Base-by-base conservation (phyloP, 2,329 filamentous ascomycete species). In the Xylaria multiplex region DNA sequence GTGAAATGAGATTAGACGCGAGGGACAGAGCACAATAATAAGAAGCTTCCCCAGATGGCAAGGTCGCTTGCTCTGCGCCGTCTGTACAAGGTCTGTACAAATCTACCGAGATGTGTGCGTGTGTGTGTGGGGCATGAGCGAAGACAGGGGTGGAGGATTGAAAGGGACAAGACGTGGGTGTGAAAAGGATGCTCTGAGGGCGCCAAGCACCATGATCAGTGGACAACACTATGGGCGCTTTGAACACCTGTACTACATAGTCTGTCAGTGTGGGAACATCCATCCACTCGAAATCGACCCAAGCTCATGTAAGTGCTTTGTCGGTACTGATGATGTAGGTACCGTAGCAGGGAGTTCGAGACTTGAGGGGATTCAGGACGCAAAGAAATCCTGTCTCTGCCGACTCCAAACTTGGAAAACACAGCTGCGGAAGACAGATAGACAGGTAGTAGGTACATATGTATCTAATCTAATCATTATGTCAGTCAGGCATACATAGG, bases 1-100 rank as follows among this genome's bases (percentile, higher is more conserved):
- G 46, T 19, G 46, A 30, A 63, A 52, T 45, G 37, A 37, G 40
- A 53, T 52, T n/a, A 40, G 46, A 53, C 45, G 40, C 32, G 65
- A 70, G 66, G 68, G 66, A 70, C 67, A 55, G 64, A 35, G 59
- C 56, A 60, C 42, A 42, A 66, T 61, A 69, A 68, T 65, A 65
- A 70, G 65, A 60, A 42, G 53, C 46, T 61, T 66, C 62, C 65
- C 68, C 59, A 52, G 62, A 67, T 65, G 61, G 62, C 59, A 59
- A 66, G 65, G 65, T 55, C 55, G 27, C 27, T 27, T 27, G 27
- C 50, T 56, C 45, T 65, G 50, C 55, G 46, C 37, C 45, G 55
- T 40, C 42, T 57, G 35, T 11, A 40, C 35, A 40, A 40, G 9
- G 37, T 11, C 6, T 37, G 11, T 13, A 42, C 16, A 35, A 48